Base-by-base conservation (phyloP, 2,329 filamentous ascomycete genomes). In the Hortaea werneckii region DNA sequence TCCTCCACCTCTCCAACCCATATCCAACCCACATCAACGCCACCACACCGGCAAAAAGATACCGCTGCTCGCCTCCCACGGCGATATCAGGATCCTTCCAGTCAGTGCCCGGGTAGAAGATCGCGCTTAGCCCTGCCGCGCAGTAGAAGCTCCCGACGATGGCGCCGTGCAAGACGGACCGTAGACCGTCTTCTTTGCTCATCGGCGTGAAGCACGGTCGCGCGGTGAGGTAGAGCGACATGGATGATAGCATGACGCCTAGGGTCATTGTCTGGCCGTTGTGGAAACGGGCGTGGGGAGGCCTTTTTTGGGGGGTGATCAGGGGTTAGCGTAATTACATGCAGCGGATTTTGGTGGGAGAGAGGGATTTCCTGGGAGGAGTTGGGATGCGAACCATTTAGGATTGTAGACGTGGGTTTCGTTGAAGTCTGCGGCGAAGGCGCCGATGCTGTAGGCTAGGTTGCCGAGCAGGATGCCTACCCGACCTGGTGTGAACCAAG, bases 281-380 rank as follows among this genome's bases (percentile, higher is more conserved):
- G 60, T 76, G 72, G 61, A 74, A 76, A 46, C 67, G 66, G n/a
- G 44, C 72, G 55, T 76, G 72, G 0, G 70, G 70, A 1, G 70
- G 66, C 72, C 72, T 76, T 43, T 57, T 55, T 0, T n/a, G n/a
- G n/a, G n/a, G 71, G 70, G 52, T 76, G 74, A 62, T 59, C 48
- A 75, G 1, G 70, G 73, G 43, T 69, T 59, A 52, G 57, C 64
- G 54, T 55, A 65, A 43, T n/a, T 32, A 34, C 30, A 26, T 35
- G 6, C 28, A 43, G 5, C 6, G 7, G 41, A n/a, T n/a, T n/a
- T n/a, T n/a, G n/a, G n/a, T n/a, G n/a, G n/a, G n/a, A n/a, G n/a
- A n/a, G n/a, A n/a, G n/a, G n/a, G n/a, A n/a, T n/a, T n/a, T n/a
- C n/a, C n/a, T n/a, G n/a, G n/a, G n/a, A n/a, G n/a, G n/a, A n/a